A percentile compares a stretch with the other conserved stretches of the same genome.
These are phyloP conservation scores for Fusarium sp. DNA, from an alignment of 2,329 filamentous ascomycete genomes.

Conservation along the genomic window DNA sequence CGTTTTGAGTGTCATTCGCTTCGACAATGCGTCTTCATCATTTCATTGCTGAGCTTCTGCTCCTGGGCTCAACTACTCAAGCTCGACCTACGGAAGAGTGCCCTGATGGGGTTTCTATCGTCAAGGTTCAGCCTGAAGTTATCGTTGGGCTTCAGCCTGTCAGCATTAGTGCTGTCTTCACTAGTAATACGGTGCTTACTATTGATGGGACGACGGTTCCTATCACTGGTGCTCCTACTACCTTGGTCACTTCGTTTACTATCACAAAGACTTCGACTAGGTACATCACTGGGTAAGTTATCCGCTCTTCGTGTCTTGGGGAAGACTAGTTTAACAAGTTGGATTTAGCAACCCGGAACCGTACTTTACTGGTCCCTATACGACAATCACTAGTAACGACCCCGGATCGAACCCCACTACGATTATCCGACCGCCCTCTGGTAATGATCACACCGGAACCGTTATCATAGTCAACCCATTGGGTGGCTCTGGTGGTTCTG, in stretches of 20 bases:
- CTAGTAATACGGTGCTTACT: background rate
- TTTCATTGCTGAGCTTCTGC: background rate
- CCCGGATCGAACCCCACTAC: background rate
- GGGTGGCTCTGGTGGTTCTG: no score
- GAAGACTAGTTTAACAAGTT: background rate
- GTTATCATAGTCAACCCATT: background rate
- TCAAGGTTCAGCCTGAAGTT: slow-evolving; percentile 2
- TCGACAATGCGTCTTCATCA: background rate
- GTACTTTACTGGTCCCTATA: background rate
- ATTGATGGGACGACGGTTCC: background rate
- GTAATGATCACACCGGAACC: background rate
- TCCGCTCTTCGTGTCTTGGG: rapidly evolving
- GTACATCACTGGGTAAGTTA: background rate
- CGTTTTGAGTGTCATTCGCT: background rate
- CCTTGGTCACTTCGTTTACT: background rate
- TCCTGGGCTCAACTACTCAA: background rate
- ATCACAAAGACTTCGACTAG: background rate
- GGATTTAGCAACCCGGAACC: background rate
- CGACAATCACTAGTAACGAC: background rate
- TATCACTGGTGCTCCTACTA: slow-evolving; percentile 7
- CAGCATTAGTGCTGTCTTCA: background rate
- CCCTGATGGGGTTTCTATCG: slow-evolving; percentile 1
- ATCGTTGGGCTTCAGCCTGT: slow-evolving; percentile 4
- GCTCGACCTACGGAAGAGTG: background rate
- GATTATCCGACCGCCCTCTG: background rate